phyloP scores from a whole-genome alignment of 1,139 yeast genomes.

The Magnusiomyces suaveolens region DNA sequence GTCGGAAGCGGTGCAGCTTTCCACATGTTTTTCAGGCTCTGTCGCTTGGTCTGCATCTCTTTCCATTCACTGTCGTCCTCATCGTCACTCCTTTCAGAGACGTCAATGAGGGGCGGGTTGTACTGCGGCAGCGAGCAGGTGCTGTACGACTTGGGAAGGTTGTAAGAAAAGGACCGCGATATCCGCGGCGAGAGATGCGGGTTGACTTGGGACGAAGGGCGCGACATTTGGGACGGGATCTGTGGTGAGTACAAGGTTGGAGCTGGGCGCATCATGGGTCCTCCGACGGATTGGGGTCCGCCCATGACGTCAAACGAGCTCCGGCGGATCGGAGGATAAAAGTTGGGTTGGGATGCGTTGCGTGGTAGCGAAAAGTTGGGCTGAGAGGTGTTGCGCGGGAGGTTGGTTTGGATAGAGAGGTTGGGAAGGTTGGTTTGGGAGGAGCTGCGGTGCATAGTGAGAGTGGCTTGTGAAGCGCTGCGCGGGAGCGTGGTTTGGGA shows the following conservation, averaged over 20 bases:
- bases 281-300: not conserved
- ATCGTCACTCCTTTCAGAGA: conserved; percentile 6
- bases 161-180: too few species aligned
- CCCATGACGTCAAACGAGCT: conserved; percentile 1
- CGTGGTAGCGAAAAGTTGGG: conserved; percentile 7
- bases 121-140: not conserved
- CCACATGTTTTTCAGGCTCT: conserved; percentile 12
- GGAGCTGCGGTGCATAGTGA: too few species aligned
- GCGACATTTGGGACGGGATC: conserved; percentile 21
- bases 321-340: not conserved
- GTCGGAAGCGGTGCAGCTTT: conserved; percentile 4
- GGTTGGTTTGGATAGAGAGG: too few species aligned
- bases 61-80: conserved; percentile 16
- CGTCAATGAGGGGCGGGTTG: not conserved
- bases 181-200: too few species aligned
- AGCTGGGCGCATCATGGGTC: conserved; percentile 2
- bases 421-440: too few species aligned
- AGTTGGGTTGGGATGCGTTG: not conserved
- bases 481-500: too few species aligned
- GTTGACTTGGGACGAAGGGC: conserved; percentile 17
- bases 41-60: conserved; percentile 12
- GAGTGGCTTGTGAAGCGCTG: too few species aligned
- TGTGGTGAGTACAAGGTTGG: too few species aligned
- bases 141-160: too few species aligned
- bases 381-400: too few species aligned